These are phyloP conservation scores for Acanthochlamys bracteata DNA, from an alignment of 106 monocot species.

Conservation along the genomic window DNA sequence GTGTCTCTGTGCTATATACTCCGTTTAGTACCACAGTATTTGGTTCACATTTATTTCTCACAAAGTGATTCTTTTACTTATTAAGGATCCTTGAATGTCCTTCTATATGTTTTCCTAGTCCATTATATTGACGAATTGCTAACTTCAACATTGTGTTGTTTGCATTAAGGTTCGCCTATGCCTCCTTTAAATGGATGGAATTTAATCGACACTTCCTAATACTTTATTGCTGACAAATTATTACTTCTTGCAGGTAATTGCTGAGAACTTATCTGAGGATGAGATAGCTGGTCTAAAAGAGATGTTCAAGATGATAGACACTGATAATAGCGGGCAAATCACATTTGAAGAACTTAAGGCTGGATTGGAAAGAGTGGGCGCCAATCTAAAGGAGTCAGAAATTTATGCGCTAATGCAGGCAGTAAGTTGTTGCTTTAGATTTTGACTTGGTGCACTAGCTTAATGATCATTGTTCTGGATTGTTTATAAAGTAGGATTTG, in stretches of 20 bases:
- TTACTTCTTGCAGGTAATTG: constrained; percentile 28
- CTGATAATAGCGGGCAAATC: constrained; percentile 42
- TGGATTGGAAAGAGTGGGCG: constrained; percentile 38
- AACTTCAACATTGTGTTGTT: too few relatives aligned
- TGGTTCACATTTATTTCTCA: too few relatives aligned
- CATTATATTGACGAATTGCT: too few relatives aligned
- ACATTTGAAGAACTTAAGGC: constrained; percentile 44
- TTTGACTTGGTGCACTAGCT: background rate
- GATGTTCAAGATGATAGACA: constrained; percentile 51
- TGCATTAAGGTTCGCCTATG: too few relatives aligned
- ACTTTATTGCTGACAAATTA: background rate
- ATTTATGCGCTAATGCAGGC: constrained; percentile 41
- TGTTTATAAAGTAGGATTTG: too few relatives aligned
- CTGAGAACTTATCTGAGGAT: constrained; percentile 39
- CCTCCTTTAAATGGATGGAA: too few relatives aligned
- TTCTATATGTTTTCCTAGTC: too few relatives aligned
- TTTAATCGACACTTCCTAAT: too few relatives aligned
- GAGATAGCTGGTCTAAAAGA: constrained; percentile 47
- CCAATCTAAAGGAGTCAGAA: constrained; percentile 43
- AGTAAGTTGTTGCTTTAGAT: constrained; percentile 9
- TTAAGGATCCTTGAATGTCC: too few relatives aligned
- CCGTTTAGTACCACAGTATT: too few relatives aligned
- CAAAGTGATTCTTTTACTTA: too few relatives aligned
- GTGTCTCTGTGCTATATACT: too few relatives aligned
- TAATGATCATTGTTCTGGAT: background rate